Percentiles rank a stretch among this genome's conserved stretches.
These are phyloP conservation scores for Venturia oleaginea DNA, from an alignment of 2,329 filamentous ascomycete species.

Conservation along the genomic window DNA sequence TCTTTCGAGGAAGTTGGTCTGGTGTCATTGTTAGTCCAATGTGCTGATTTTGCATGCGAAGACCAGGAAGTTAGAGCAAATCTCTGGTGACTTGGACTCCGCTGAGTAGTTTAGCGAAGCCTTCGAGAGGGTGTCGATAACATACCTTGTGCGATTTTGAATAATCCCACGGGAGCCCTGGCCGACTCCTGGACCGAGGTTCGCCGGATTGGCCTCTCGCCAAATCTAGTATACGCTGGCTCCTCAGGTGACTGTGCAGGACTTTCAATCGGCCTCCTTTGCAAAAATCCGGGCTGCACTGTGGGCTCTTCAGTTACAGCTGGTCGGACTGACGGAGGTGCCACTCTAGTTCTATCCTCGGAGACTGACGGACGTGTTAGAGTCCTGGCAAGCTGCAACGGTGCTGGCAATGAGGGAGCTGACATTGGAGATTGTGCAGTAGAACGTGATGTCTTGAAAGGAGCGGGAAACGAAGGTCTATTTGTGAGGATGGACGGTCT, in stretches of 20 bases:
- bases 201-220: background rate
- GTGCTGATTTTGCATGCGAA: background rate
- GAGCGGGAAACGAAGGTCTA: slow-evolving; percentile 1
- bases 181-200: background rate
- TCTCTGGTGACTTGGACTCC: background rate
- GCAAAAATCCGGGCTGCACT: background rate
- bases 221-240: background rate
- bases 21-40: background rate
- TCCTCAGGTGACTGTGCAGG: background rate
- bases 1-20: background rate
- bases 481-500: background rate
- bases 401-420: slow-evolving; percentile 1
- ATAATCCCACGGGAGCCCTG: background rate
- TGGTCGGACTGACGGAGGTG: background rate
- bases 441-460: slow-evolving; percentile 2
- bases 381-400: slow-evolving; percentile 5
- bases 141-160: background rate
- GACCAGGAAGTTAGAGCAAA: background rate
- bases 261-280: background rate
- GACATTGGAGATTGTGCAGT: background rate
- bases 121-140: background rate
- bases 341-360: slow-evolving; percentile 1
- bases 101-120: background rate
- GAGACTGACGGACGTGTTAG: background rate
- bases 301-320: background rate